phyloP scores from a whole-genome alignment of 345 rosid species.

The Odontarrhena argentea region DNA sequence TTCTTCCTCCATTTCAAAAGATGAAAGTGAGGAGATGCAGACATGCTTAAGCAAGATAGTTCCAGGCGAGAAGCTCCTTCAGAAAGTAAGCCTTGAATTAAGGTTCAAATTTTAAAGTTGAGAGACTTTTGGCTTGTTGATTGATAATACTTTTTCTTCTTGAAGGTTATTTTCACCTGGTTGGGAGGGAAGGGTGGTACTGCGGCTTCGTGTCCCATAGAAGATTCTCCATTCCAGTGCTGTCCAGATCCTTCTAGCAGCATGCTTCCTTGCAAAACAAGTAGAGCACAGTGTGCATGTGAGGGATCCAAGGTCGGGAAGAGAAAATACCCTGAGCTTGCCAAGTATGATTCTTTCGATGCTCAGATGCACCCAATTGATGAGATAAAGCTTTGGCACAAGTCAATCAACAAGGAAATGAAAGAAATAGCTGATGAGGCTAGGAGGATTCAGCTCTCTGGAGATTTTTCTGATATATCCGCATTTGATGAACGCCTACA shows the following conservation, averaged over 20 bases:
- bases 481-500: slow-evolving; percentile 81
- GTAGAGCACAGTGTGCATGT: slow-evolving; percentile 52
- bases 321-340: slow-evolving; percentile 66
- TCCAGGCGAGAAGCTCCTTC: slow-evolving; percentile 80
- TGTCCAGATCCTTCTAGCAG: slow-evolving; percentile 47
- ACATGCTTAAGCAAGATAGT: slow-evolving; percentile 74
- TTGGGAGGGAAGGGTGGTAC: slow-evolving; percentile 52
- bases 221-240: slow-evolving; percentile 43
- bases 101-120: slow-evolving; percentile 19
- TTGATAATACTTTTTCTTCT: slow-evolving; percentile 21
- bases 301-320: slow-evolving; percentile 62
- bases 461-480: slow-evolving; percentile 70
- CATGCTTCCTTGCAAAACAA: slow-evolving; percentile 42
- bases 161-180: slow-evolving; percentile 84
- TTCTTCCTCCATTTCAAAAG: slow-evolving; percentile 68
- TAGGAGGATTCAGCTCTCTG: slow-evolving; percentile 74
- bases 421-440: slow-evolving; percentile 82
- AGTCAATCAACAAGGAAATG: slow-evolving; percentile 76
- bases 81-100: slow-evolving; percentile 51
- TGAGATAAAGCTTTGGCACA: slow-evolving; percentile 93
- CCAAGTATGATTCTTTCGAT: slow-evolving; percentile 41
- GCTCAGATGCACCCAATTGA: slow-evolving; percentile 60
- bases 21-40: slow-evolving; percentile 72
- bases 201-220: slow-evolving; percentile 36
- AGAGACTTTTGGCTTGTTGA: slow-evolving; percentile 25